Evolutionary conservation across 345 rosid genomes (phyloP).

Genomic region (Carallia brachiata): DNA sequence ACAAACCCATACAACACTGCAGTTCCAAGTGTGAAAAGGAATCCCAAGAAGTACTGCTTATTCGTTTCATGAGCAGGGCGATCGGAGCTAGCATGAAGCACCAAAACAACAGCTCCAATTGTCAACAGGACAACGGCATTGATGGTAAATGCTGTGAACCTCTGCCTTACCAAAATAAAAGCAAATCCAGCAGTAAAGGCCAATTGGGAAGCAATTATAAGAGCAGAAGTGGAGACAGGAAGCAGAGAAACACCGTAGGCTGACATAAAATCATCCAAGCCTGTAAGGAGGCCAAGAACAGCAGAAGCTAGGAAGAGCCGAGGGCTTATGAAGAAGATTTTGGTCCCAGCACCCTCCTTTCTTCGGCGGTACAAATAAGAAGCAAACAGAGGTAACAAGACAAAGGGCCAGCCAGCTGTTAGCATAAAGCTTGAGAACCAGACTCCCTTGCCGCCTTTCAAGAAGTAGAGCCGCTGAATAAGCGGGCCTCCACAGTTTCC

Average conservation of each 20-base stretch:
- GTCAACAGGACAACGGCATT: slow-evolving; percentile 24
- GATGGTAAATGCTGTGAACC: slow-evolving; percentile 24
- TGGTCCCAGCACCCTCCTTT: slow-evolving; percentile 15
- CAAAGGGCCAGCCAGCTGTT: slow-evolving; percentile 35
- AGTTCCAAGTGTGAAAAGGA: slow-evolving; percentile 33
- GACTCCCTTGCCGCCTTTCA: slow-evolving; percentile 29
- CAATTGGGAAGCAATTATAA: slow-evolving; percentile 27
- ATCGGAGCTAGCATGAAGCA: slow-evolving; percentile 32
- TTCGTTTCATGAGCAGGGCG: slow-evolving; percentile 23
- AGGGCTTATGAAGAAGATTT: slow-evolving; percentile 17
- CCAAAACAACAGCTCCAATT: slow-evolving; percentile 25
- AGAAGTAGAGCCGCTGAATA: slow-evolving; percentile 20
- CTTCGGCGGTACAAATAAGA: slow-evolving; percentile 31
- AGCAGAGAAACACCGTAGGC: slow-evolving; percentile 26
- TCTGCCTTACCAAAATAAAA: slow-evolving; percentile 23
- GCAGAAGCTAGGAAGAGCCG: slow-evolving; percentile 21
- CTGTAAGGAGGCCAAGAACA: slow-evolving; percentile 27
- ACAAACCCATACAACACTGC: slow-evolving; percentile 32
- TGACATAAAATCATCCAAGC: slow-evolving; percentile 25
- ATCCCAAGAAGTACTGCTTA: slow-evolving; percentile 17
- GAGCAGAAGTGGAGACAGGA: slow-evolving; percentile 27
- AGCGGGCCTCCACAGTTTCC: slow-evolving; percentile 32
- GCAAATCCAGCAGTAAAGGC: slow-evolving; percentile 30
- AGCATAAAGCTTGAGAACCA: slow-evolving; percentile 31
- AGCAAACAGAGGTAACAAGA: slow-evolving; percentile 18